phyloP scores from a whole-genome alignment of 352 stramenopile species.

The Elongisporangium senticosum region DNA sequence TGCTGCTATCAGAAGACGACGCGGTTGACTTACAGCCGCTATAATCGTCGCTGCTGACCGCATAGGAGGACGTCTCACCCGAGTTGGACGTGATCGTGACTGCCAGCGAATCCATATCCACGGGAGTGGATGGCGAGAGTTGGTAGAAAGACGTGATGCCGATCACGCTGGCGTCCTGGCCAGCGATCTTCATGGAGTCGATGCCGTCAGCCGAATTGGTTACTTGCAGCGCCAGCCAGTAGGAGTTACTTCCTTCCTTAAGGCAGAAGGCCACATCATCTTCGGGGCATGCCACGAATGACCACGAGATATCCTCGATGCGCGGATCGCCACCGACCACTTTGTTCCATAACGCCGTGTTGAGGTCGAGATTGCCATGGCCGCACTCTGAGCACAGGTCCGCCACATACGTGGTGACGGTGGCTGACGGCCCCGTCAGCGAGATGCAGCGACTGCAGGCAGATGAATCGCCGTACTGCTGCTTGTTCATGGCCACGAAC shows the following conservation, averaged over 20 bases:
- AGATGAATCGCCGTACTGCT: constrained; percentile 50
- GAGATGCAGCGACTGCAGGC: constrained; percentile 54
- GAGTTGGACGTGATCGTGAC: constrained; percentile 83
- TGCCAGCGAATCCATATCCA: constrained; percentile 46
- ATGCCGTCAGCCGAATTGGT: constrained; percentile 47
- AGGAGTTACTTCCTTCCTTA: constrained; percentile 59
- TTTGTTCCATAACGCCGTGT: constrained; percentile 46
- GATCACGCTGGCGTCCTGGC: constrained; percentile 31
- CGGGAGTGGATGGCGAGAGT: constrained; percentile 18
- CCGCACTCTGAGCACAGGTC: constrained; percentile 66
- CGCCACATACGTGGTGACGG: constrained; percentile 42
- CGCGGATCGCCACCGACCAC: constrained; percentile 46
- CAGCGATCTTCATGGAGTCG: constrained; percentile 42
- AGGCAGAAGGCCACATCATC: constrained; percentile 61
- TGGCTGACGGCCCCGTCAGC: constrained; percentile 37
- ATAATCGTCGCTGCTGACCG: constrained; percentile 25
- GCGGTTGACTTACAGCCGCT: constrained; percentile 34
- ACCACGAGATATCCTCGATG: constrained; percentile 48
- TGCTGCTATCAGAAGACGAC: constrained; percentile 11
- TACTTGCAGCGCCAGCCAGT: constrained; percentile 61
- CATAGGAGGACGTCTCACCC: constrained; percentile 86
- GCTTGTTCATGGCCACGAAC: constrained; percentile 58
- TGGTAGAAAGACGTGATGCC: constrained; percentile 91
- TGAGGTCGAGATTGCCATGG: constrained; percentile 58
- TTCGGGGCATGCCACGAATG: constrained; percentile 50